Evolutionary conservation across 345 rosid species (phyloP), one percentile per base, ranked within the genome.

Genomic region (Arabidopsis arenosa): DNA sequence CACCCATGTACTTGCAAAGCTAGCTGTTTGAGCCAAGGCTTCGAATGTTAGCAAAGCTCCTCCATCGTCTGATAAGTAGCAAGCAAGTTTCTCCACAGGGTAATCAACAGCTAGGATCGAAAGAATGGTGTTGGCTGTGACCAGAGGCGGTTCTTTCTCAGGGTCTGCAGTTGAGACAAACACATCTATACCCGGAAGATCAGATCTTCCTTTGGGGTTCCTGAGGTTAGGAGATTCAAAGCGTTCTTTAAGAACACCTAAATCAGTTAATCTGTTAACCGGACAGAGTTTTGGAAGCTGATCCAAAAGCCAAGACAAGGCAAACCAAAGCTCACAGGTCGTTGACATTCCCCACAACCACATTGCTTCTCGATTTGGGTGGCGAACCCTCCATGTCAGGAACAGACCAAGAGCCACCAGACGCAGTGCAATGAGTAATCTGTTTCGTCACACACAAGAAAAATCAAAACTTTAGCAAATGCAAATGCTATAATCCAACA

Each of bases 201-300:
- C 96, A 11, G 90, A 90, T 44, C 92, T 48, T 52, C 96, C 93
- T 77, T 88, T 90, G 1, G 96, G 91, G 80, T 88, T 90, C 4
- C 90, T 76, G 39, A 90, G 91, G 82, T 79, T 90, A 0, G 96
- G 91, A 21, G 91, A 88, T 71, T 88, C 93, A 43, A 86, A 86
- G 4, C 93, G 85, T 12, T 86, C 84, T 60, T 86, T 85, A 0
- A 90, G 85, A 53, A 90, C 88, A 57, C 84, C 45, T 44, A 90
- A 87, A 80, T 88, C 89, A n/a, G 88, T 86, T 41, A 84, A 43
- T 81, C 96, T 83, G 80, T 85, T 86, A 15, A 90, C 93, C 6
- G 93, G 96, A 73, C 93, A 90, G 62, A 90, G 96, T 75, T 90
- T 90, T 7, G 90, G 92, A 36, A 88, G 88, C 84, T 88, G 96